These are phyloP conservation scores for Monosporascus sp. DNA, from an alignment of 2,329 filamentous ascomycete species.

Conservation along the genomic window DNA sequence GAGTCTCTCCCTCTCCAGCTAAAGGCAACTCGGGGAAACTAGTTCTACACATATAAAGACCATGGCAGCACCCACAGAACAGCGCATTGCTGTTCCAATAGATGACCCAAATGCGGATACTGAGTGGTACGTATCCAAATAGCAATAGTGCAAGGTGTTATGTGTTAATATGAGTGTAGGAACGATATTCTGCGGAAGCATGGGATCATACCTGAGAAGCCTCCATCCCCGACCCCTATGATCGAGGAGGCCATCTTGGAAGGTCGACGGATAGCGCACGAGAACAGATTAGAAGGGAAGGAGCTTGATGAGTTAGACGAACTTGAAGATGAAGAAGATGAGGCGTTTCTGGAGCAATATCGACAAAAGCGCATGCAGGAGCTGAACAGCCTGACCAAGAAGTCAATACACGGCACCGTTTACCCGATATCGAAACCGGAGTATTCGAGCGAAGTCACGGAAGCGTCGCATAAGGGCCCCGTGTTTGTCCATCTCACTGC, in stretches of 20 bases:
- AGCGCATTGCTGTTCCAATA: constrained; percentile 73
- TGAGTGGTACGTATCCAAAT: constrained; percentile 65
- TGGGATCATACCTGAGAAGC: constrained; percentile 95
- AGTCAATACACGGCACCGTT: constrained; percentile 80
- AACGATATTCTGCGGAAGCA: constrained; percentile 98
- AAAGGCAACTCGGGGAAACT: no score
- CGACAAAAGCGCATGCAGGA: constrained; percentile 83
- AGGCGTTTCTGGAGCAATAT: constrained; percentile 83
- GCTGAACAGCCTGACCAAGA: constrained; percentile 67
- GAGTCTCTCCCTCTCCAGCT: no score
- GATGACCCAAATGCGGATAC: constrained; percentile 96
- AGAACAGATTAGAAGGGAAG: constrained; percentile 90
- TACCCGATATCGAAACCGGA: constrained; percentile 94
- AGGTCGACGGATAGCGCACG: constrained; percentile 76
- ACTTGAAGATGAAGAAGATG: constrained; percentile 93
- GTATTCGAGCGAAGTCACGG: constrained; percentile 85
- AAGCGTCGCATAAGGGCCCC: constrained; percentile 66
- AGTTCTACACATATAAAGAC: constrained; percentile 3
- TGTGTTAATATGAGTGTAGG: constrained; percentile 46
- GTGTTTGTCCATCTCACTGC: constrained; percentile 80
- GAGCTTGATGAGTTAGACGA: constrained; percentile 90
- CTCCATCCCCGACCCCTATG: constrained; percentile 88
- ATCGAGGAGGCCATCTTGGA: constrained; percentile 92
- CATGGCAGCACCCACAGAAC: constrained; percentile 59
- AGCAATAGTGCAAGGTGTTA: background rate